A percentile compares a stretch with the other conserved stretches of the same genome.
Evolutionary conservation across 768 basidiomycete species (phyloP).

Genomic region (Phlebiopsis flavidoalba): DNA sequence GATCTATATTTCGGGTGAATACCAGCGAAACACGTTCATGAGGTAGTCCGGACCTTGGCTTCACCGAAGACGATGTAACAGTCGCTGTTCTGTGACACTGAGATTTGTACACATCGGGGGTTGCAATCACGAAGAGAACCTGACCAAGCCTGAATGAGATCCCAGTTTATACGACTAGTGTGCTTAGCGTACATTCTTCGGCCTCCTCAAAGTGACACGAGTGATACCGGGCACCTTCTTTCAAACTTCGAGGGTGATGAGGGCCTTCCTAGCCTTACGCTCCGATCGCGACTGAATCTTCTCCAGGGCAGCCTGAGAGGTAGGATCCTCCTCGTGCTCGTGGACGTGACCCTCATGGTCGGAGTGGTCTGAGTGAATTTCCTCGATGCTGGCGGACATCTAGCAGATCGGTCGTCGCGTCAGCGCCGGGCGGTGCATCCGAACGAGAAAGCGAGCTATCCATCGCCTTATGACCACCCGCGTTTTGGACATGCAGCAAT

Average conservation of each 20-base stretch:
- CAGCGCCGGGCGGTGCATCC: conserved; percentile 24
- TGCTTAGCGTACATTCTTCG: conserved; percentile 72
- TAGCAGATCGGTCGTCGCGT: conserved; percentile 16
- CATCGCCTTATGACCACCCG: conserved; percentile 18
- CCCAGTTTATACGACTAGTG: not conserved
- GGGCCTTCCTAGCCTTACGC: conserved; percentile 92
- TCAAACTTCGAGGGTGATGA: conserved; percentile 84
- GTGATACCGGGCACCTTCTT: conserved; percentile 93
- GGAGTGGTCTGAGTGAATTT: conserved; percentile 77
- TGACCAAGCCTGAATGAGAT: conserved; percentile 21
- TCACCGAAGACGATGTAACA: conserved; percentile 99
- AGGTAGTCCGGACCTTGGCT: conserved; percentile 59
- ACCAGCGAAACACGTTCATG: not conserved
- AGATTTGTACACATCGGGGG: conserved; percentile 99
- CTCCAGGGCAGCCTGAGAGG: conserved; percentile 78
- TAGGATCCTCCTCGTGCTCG: conserved; percentile 72
- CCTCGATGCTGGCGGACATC: conserved; percentile 86
- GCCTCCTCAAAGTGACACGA: conserved; percentile 89
- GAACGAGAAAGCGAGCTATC: conserved; percentile 21
- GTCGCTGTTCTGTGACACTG: conserved; percentile 92
- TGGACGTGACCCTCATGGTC: conserved; percentile 44
- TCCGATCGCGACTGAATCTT: conserved; percentile 94
- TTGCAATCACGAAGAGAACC: conserved; percentile 88
- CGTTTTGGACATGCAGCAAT: not conserved
- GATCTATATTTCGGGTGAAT: conserved; percentile 39